Evolutionary conservation across 371 early-diverging fungal species (phyloP).

Genomic region (Chytridiales sp.): DNA sequence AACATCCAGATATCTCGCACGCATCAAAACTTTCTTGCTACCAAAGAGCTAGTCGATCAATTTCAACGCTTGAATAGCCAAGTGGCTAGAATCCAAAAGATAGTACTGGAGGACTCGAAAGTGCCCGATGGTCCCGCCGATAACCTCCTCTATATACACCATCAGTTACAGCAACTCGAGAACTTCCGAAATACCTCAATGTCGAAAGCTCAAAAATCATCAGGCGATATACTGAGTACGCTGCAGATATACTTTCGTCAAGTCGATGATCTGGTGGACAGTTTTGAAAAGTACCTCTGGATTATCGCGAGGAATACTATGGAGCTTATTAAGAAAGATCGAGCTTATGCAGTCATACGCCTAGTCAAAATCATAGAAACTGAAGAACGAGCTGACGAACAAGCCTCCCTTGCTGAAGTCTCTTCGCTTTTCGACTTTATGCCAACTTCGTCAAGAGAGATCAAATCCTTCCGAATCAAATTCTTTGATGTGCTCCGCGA

Average conservation of each 20-base stretch:
- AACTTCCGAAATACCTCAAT: slow-evolving; percentile 81
- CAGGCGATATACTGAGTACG: slow-evolving; percentile 77
- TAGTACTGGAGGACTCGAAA: slow-evolving; percentile 69
- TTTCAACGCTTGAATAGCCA: slow-evolving; percentile 84
- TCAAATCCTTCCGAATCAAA: slow-evolving; percentile 73
- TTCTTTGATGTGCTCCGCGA: slow-evolving; percentile 76
- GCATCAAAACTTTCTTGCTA: slow-evolving; percentile 89
- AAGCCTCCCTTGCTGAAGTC: slow-evolving; percentile 47
- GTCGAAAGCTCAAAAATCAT: slow-evolving; percentile 68
- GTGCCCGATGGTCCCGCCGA: slow-evolving; percentile 61
- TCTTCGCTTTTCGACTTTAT: not conserved
- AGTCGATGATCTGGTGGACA: slow-evolving; percentile 74
- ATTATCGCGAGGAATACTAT: slow-evolving; percentile 71
- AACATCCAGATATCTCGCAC: slow-evolving; percentile 81
- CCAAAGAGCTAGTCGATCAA: slow-evolving; percentile 77
- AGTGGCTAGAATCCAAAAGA: slow-evolving; percentile 64
- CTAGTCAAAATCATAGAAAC: slow-evolving; percentile 88
- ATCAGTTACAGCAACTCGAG: slow-evolving; percentile 82
- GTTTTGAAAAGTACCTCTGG: slow-evolving; percentile 87
- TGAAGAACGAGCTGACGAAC: slow-evolving; percentile 85
- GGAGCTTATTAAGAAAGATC: slow-evolving; percentile 68
- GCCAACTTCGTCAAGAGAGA: slow-evolving; percentile 48
- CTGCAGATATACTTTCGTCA: slow-evolving; percentile 76
- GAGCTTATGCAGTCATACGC: slow-evolving; percentile 72
- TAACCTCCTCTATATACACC: slow-evolving; percentile 81